Percentiles rank a stretch among this genome's conserved stretches.
phyloP scores from a whole-genome alignment of 495 filamentous ascomycete species.

The Podospora conica region DNA sequence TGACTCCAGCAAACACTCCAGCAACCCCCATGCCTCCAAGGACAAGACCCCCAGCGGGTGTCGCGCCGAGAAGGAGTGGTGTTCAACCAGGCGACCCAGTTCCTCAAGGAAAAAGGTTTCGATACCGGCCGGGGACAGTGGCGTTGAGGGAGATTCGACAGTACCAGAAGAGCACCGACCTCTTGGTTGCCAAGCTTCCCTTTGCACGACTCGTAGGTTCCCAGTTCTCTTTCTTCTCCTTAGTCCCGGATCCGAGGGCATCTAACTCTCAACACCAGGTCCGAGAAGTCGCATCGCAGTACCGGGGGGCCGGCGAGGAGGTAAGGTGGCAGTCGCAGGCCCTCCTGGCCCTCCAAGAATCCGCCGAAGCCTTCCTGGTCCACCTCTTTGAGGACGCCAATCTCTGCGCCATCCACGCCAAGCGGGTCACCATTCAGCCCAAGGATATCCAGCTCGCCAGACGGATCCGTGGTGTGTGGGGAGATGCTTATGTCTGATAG shows the following conservation, averaged over 20 bases:
- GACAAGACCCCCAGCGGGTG: background rate
- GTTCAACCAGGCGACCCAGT: conserved; percentile 58
- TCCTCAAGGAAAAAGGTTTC: conserved; percentile 53
- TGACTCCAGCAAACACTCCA: too few relatives aligned
- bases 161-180: conserved; percentile 76
- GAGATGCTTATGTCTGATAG: too few relatives aligned
- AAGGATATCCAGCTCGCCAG: conserved; percentile 90
- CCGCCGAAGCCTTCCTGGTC: conserved; percentile 85
- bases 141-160: conserved; percentile 81
- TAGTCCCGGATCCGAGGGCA: background rate
- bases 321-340: conserved; percentile 91
- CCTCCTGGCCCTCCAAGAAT: conserved; percentile 84
- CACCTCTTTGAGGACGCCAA: conserved; percentile 95
- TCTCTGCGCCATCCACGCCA: conserved; percentile 91
- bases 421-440: conserved; percentile 95
- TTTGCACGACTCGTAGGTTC: conserved; percentile 73
- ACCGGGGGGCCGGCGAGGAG: conserved; percentile 47
- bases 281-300: conserved; percentile 68
- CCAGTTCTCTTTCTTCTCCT: background rate
- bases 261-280: conserved; percentile 44
- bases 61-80: conserved; percentile 9
- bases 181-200: conserved; percentile 74
- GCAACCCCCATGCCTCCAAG: background rate
- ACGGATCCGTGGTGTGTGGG: conserved; percentile 63
- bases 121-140: conserved; percentile 79